Conservation (phyloP, 768 basidiomycete genomes). For the Phaeotremella skinneri region DNA sequence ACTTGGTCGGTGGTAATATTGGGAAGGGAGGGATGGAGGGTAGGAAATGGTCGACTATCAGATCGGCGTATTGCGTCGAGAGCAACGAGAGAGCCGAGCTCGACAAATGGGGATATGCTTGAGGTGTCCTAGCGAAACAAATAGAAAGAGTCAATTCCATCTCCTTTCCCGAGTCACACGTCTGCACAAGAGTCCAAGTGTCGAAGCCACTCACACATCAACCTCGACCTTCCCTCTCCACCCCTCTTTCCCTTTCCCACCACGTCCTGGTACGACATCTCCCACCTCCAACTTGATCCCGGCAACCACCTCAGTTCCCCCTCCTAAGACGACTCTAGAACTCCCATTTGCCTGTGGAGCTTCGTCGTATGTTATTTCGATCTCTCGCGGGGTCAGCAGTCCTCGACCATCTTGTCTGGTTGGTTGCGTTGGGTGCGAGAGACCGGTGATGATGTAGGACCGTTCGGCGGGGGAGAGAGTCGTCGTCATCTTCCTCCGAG, state of each 20-base stretch:
- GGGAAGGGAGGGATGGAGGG: slow-evolving; percentile 44
- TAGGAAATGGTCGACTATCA: slow-evolving; percentile 45
- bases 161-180: too few relatives aligned
- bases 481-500: slow-evolving; percentile 6
- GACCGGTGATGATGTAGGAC: slow-evolving; percentile 46
- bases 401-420: slow-evolving; percentile 43
- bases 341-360: slow-evolving; percentile 49
- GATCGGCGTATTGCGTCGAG: slow-evolving; percentile 37
- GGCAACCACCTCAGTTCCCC: slow-evolving; percentile 47
- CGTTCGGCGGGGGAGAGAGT: slow-evolving; percentile 45
- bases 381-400: slow-evolving; percentile 31
- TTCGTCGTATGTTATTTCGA: slow-evolving; percentile 42
- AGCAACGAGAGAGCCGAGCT: slow-evolving; percentile 13
- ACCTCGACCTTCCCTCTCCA: slow-evolving; percentile 48
- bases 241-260: slow-evolving; percentile 16
- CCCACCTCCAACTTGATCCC: slow-evolving; percentile 50
- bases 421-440: slow-evolving; percentile 37
- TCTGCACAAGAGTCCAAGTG: not conserved
- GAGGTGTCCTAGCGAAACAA: slow-evolving; percentile 33
- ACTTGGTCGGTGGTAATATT: slow-evolving; percentile 44
- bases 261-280: slow-evolving; percentile 20
- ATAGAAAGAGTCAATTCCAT: not conserved
- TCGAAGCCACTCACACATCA: slow-evolving; percentile 44
- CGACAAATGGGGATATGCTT: slow-evolving; percentile 40
- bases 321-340: slow-evolving; percentile 33